Conservation (phyloP, 2,329 filamentous ascomycete genomes). For the Xylariomycetidae sp. region DNA sequence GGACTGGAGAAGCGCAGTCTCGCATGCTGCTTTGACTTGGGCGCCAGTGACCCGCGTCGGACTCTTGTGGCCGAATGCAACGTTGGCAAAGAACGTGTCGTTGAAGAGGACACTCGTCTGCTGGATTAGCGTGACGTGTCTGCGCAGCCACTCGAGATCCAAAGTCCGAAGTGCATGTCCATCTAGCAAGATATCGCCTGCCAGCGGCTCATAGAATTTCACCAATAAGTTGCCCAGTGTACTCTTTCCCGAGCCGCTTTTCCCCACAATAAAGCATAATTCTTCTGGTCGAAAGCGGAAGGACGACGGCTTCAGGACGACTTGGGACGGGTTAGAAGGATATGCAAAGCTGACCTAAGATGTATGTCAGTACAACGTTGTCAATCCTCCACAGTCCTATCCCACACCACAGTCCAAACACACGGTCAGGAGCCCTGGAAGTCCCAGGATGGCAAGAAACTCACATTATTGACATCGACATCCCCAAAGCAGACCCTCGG, state of each 20-base stretch:
- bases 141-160: constrained; percentile 65
- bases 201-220: constrained; percentile 63
- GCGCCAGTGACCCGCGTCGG: constrained; percentile 41
- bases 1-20: constrained; percentile 62
- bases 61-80: constrained; percentile 60
- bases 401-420: too few species aligned
- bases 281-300: constrained; percentile 68
- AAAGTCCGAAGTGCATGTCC: constrained; percentile 54
- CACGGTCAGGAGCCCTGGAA: too few species aligned
- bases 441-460: too few species aligned
- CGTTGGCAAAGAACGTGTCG: constrained; percentile 71
- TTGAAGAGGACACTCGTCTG: constrained; percentile 78
- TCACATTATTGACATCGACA: constrained; percentile 63
- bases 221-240: constrained; percentile 77
- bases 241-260: constrained; percentile 88
- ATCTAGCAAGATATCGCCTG: constrained; percentile 65
- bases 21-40: constrained; percentile 56
- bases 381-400: too few species aligned
- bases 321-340: constrained; percentile 57
- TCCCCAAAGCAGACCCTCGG: constrained; percentile 53
- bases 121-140: constrained; percentile 74
- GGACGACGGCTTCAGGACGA: constrained; percentile 54
- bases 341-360: constrained; percentile 74
- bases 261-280: constrained; percentile 75
- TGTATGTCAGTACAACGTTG: constrained; percentile 14